A percentile compares a stretch with the other conserved stretches of the same genome.
Evolutionary conservation across 2,329 filamentous ascomycete species (phyloP).

Genomic region (Sporothrix sp.): DNA sequence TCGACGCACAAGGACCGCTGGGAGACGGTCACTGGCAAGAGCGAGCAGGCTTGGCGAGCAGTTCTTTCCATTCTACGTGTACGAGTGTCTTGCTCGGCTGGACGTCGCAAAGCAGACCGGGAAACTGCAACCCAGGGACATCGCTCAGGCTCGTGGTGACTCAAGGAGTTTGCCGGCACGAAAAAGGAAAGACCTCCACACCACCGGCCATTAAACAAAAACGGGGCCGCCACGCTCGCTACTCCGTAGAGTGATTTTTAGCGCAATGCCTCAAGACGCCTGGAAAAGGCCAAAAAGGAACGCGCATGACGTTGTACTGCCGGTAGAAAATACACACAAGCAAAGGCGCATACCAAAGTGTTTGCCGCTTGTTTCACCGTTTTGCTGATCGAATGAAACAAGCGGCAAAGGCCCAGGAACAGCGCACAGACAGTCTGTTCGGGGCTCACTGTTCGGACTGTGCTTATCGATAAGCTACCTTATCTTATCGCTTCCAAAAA

Average conservation of each 20-base stretch:
- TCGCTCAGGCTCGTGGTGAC: no score
- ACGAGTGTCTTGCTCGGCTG: no score
- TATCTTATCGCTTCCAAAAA: background rate
- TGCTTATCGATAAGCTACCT: background rate
- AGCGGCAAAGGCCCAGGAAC: no score
- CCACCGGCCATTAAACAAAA: background rate
- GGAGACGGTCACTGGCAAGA: no score
- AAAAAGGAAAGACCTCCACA: conserved; percentile 1
- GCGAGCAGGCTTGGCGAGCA: background rate
- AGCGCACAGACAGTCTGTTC: no score
- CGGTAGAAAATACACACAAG: background rate
- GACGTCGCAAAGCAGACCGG: no score
- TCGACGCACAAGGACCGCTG: background rate
- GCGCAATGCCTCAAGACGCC: no score
- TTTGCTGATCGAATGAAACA: no score
- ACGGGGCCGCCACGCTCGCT: background rate
- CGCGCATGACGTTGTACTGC: background rate
- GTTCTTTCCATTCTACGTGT: background rate
- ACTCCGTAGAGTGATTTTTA: background rate
- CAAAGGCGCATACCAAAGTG: no score
- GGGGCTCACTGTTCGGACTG: no score
- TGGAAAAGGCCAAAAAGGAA: background rate
- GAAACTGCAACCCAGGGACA: background rate
- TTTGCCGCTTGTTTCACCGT: no score
- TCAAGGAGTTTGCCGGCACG: conserved; percentile 4